Base-by-base conservation (phyloP, 2,329 filamentous ascomycete species). In the Sporothrix pseudoabietina region DNA sequence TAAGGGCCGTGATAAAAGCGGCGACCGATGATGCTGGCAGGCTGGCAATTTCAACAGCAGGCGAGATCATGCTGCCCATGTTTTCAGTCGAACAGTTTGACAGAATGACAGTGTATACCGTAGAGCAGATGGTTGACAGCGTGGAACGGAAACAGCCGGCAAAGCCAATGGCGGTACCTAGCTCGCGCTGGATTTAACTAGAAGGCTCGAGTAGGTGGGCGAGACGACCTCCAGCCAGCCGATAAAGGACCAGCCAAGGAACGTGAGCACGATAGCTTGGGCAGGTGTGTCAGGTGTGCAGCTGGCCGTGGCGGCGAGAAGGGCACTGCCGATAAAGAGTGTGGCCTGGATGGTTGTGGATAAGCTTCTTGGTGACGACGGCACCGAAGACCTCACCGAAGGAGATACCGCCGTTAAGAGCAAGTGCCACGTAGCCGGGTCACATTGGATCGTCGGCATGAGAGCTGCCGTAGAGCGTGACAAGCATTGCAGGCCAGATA, bases 401-500 rank as follows among this genome's bases (percentile, higher is more conserved):
- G 54, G 78, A 76, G 73, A 79, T 78, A 74, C 78, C 78, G 10
- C 79, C 66, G 7, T 76, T 77, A 39, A 79, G 77, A 70, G 77
- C 77, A 3, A 77, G 78, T 1, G 78, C 75, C 22, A 78, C 76
- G 75, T 77, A 78, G 8, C 78, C 75, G 2, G 75, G 75, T 19
- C 72, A 76, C 74, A 79, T 78, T 1, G 75, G 71, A 47, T 77
- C 68, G 19, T 71, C 71, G 0, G 57, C 73, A 73, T 78, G 77
- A 4, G 77, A 61, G 10, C 57, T 32, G 2, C 57, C 73, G 72
- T 80, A 81, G 47, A 82, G 69, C 9, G 80, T 77, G n/a, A 77
- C 77, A 1, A 80, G 77, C 78, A 81, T 81, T n/a, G 76, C 75
- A 1, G 81, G 80, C 81, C 81, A 82, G 14, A 82, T 77, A 9